A percentile compares a stretch with the other conserved stretches of the same genome.
Evolutionary conservation across 495 filamentous ascomycete species (phyloP).

Genomic region (Chaetomidium leptoderma): DNA sequence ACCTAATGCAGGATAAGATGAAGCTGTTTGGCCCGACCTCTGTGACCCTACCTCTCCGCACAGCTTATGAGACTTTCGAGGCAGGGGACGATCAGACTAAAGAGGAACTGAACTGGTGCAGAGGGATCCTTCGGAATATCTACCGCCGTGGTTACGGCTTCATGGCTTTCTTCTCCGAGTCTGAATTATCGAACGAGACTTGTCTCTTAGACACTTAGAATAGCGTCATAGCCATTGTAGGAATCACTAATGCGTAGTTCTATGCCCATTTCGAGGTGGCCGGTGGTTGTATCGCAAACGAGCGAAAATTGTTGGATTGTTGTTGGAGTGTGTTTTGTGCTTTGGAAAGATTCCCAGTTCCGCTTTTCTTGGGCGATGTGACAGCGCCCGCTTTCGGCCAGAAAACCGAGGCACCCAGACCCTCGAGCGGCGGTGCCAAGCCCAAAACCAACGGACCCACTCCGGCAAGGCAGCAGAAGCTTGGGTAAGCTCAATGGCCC

Average conservation of each 20-base stretch:
- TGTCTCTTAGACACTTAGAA: no score
- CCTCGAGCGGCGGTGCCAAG: not conserved
- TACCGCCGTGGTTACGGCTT: conserved; percentile 12
- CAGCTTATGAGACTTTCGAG: conserved; percentile 19
- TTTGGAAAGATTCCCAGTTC: not conserved
- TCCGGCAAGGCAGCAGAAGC: conserved; percentile 23
- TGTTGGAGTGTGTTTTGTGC: not conserved
- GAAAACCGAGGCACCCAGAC: conserved; percentile 9
- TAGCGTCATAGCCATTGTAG: no score
- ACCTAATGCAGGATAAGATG: conserved; percentile 41
- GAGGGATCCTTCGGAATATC: conserved; percentile 6
- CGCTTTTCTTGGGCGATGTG: no score
- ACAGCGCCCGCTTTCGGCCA: not conserved
- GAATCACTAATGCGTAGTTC: no score
- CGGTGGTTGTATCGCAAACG: no score
- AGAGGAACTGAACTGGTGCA: conserved; percentile 22
- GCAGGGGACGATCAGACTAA: conserved; percentile 7
- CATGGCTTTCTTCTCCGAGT: conserved; percentile 18
- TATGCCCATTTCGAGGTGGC: no score
- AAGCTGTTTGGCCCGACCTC: conserved; percentile 42
- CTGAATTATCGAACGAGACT: not conserved
- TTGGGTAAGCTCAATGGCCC: conserved; percentile 19
- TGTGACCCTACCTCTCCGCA: conserved; percentile 28
- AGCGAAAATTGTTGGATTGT: no score
- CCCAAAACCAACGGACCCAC: conserved; percentile 7